phyloP scores from a whole-genome alignment of 225 moss, liverwort and hornwort genomes.

The Asterella californica region DNA sequence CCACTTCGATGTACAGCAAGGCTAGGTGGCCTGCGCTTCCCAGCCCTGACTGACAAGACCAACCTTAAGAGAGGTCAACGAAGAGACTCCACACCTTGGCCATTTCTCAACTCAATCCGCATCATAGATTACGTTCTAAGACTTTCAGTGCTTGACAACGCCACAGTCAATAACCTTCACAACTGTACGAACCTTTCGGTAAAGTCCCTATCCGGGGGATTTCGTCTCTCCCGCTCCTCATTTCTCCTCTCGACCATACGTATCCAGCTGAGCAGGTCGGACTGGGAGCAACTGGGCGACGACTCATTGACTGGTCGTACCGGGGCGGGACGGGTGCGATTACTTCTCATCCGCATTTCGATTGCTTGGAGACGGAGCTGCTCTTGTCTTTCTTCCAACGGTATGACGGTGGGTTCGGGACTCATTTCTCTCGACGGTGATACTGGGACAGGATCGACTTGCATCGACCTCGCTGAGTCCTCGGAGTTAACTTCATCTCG shows the following conservation, averaged over 20 bases:
- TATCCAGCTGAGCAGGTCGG: background rate
- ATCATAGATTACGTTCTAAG: background rate
- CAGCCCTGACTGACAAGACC: background rate
- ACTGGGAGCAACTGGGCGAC: background rate
- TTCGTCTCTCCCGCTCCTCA: background rate
- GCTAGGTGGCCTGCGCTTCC: too few species aligned
- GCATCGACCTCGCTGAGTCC: background rate
- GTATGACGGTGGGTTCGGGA: conserved; percentile 3
- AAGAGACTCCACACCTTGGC: background rate
- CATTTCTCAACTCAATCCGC: background rate
- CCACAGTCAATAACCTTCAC: background rate
- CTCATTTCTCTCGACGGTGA: conserved; percentile 9
- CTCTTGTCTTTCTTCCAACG: conserved; percentile 3
- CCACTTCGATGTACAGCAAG: background rate
- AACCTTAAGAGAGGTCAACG: background rate
- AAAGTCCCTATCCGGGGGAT: background rate
- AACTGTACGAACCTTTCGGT: background rate
- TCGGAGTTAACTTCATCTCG: background rate
- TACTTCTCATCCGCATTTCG: conserved; percentile 4
- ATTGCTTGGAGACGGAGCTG: background rate
- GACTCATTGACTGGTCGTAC: background rate
- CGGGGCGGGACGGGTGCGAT: background rate
- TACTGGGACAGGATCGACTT: background rate
- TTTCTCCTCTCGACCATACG: background rate
- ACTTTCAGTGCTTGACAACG: too few species aligned